phyloP scores from a whole-genome alignment of 1,284 basidiomycete species.

The Paramarasmius palmivorus region DNA sequence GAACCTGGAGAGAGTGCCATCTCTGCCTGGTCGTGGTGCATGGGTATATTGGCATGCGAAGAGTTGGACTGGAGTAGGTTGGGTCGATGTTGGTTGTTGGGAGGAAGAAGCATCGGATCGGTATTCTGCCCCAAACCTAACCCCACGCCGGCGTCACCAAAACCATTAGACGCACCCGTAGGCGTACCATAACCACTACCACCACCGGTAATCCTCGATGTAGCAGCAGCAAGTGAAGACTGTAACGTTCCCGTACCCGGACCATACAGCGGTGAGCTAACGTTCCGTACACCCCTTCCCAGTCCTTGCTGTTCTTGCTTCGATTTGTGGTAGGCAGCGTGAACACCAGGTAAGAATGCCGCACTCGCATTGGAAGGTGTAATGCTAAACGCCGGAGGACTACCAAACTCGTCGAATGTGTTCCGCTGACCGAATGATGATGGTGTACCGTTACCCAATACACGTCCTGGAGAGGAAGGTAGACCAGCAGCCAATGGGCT shows the following conservation, averaged over 20 bases:
- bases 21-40: neutral
- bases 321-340: constrained; percentile 57
- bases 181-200: constrained; percentile 8
- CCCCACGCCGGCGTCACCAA: neutral
- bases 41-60: neutral
- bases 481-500: constrained; percentile 22
- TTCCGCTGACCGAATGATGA: constrained; percentile 25
- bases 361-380: constrained; percentile 74
- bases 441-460: constrained; percentile 26
- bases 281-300: constrained; percentile 12
- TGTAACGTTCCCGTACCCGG: constrained; percentile 8
- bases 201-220: neutral
- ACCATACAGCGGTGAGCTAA: constrained; percentile 8
- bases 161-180: neutral
- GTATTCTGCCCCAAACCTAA: neutral
- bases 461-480: constrained; percentile 21
- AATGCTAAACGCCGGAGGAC: constrained; percentile 25
- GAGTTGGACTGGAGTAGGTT: neutral
- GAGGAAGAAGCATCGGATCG: too few species aligned
- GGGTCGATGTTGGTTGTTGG: neutral
- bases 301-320: constrained; percentile 41
- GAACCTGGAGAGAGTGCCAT: constrained; percentile 57
- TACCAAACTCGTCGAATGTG: constrained; percentile 3
- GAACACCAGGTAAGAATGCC: constrained; percentile 71
- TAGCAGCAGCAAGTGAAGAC: neutral